phyloP scores from a whole-genome alignment of 208 protist species.

The Phytomonas sp. region DNA sequence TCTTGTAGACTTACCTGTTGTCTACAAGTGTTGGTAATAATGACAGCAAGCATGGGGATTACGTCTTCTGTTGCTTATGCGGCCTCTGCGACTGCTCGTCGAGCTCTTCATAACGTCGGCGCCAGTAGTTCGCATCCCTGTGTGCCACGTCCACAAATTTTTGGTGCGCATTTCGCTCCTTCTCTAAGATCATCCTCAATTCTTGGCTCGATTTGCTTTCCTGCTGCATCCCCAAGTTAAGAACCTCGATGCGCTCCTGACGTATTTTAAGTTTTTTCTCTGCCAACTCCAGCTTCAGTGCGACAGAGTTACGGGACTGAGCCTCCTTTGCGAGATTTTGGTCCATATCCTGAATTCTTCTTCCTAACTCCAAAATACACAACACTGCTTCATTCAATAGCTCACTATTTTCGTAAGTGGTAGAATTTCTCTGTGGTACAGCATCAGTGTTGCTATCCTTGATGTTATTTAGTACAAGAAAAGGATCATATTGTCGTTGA shows the following conservation, averaged over 20 bases:
- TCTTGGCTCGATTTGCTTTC: constrained; percentile 39
- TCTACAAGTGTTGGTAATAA: background rate
- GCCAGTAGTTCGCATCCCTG: constrained; percentile 62
- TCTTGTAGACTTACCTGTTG: background rate
- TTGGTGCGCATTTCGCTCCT: constrained; percentile 27
- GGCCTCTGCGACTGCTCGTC: background rate
- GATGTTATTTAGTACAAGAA: background rate
- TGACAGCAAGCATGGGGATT: background rate
- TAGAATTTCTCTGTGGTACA: background rate
- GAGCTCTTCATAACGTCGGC: constrained; percentile 52
- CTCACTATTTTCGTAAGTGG: background rate
- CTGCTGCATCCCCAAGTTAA: constrained; percentile 55
- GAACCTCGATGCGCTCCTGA: constrained; percentile 59
- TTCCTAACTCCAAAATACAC: constrained; percentile 24
- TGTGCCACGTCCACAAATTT: constrained; percentile 33
- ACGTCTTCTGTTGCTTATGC: background rate
- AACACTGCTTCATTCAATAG: constrained; percentile 15
- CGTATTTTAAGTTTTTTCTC: constrained; percentile 59
- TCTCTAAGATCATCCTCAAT: constrained; percentile 36
- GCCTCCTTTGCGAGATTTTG: constrained; percentile 22
- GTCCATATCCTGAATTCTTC: constrained; percentile 16
- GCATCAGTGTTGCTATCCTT: background rate
- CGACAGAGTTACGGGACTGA: constrained; percentile 26
- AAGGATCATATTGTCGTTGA: background rate
- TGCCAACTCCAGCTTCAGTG: constrained; percentile 50